Conservation (phyloP, 2,329 filamentous ascomycete species). For the Kalmusia sp. region DNA sequence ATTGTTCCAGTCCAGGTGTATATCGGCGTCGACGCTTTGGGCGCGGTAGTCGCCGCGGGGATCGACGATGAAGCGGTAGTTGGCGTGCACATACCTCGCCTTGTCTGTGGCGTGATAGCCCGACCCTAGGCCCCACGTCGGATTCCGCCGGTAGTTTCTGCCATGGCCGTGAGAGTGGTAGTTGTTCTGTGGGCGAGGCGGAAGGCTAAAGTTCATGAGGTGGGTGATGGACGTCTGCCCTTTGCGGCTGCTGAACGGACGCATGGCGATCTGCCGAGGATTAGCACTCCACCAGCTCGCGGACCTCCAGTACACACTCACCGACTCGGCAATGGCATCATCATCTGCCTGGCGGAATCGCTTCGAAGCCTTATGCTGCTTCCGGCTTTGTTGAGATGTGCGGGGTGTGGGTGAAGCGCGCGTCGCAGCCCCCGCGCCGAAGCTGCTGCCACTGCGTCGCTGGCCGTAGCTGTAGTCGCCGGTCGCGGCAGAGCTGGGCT, state of each 20-base stretch:
- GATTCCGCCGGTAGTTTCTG: slow-evolving; percentile 66
- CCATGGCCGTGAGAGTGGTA: slow-evolving; percentile 63
- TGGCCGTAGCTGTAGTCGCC: slow-evolving; percentile 53
- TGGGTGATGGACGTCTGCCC: slow-evolving; percentile 98
- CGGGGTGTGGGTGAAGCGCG: slow-evolving; percentile 62
- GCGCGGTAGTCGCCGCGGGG: slow-evolving; percentile 79
- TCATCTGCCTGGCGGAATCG: slow-evolving; percentile 79
- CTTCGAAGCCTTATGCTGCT: slow-evolving; percentile 83
- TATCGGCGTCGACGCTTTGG: slow-evolving; percentile 85
- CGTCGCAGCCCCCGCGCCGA: slow-evolving; percentile 46
- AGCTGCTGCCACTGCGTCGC: slow-evolving; percentile 50
- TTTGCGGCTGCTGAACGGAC: slow-evolving; percentile 72
- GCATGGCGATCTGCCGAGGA: slow-evolving; percentile 64
- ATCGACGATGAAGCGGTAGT: slow-evolving; percentile 95
- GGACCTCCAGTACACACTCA: slow-evolving; percentile 53
- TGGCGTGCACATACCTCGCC: slow-evolving; percentile 90
- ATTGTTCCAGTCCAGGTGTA: slow-evolving; percentile 87
- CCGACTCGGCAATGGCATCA: slow-evolving; percentile 83
- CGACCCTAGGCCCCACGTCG: slow-evolving; percentile 84
- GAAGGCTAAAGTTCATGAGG: slow-evolving; percentile 87
- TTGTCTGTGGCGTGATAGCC: slow-evolving; percentile 92
- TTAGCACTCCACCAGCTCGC: slow-evolving; percentile 16
- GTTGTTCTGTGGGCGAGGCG: slow-evolving; percentile 72
- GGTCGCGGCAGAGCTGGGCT: slow-evolving; percentile 51
- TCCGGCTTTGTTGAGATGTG: slow-evolving; percentile 77